phyloP scores from a whole-genome alignment of 2,329 filamentous ascomycete genomes.

The Fusarium sp. region DNA sequence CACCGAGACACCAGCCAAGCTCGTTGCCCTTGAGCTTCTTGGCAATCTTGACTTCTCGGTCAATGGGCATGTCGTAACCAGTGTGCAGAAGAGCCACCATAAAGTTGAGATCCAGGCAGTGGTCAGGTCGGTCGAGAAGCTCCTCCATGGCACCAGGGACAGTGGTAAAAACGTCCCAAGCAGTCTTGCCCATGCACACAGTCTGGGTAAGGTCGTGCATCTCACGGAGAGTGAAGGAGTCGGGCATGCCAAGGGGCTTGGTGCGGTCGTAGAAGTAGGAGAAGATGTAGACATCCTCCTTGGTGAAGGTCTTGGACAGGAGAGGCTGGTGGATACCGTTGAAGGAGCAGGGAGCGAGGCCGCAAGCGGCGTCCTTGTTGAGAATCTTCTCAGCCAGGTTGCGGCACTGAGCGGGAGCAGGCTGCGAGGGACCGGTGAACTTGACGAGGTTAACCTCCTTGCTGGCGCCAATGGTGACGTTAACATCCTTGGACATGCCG shows the following conservation, averaged over 20 bases:
- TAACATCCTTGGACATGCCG: constrained; percentile 79
- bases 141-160: constrained; percentile 84
- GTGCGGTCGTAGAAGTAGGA: constrained; percentile 99
- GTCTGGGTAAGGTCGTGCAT: constrained; percentile 85
- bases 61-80: constrained; percentile 97
- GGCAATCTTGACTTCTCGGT: constrained; percentile 95
- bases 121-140: constrained; percentile 84
- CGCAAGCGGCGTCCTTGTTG: constrained; percentile 85
- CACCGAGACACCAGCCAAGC: constrained; percentile 96
- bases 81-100: constrained; percentile 94
- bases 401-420: constrained; percentile 88
- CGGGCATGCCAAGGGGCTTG: constrained; percentile 95
- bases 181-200: constrained; percentile 82
- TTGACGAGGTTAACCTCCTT: constrained; percentile 73
- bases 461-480: constrained; percentile 77
- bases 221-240: constrained; percentile 92
- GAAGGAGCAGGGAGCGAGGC: constrained; percentile 94
- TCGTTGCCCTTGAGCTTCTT: constrained; percentile 99
- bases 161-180: constrained; percentile 84
- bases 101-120: constrained; percentile 95
- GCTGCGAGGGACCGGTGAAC: constrained; percentile 85
- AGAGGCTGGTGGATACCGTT: constrained; percentile 96
- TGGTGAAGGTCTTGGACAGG: constrained; percentile 89
- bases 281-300: constrained; percentile 95
- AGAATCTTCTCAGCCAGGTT: constrained; percentile 90